Conservation (phyloP, 2,329 filamentous ascomycete species). For the Cladophialophora exuberans region DNA sequence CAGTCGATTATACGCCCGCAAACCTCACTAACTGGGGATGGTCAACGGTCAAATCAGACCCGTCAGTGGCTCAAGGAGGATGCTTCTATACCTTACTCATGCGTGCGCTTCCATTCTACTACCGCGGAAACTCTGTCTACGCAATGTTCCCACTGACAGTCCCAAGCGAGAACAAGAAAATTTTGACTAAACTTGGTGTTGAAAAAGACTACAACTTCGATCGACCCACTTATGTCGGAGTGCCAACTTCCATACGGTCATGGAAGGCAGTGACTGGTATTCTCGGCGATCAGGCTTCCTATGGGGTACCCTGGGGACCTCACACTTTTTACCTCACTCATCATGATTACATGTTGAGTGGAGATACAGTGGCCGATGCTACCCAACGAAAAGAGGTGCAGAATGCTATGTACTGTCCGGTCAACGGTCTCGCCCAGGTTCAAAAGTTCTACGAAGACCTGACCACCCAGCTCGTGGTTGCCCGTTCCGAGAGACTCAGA, state of each 20-base stretch:
- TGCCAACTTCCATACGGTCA: constrained; percentile 48
- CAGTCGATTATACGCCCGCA: constrained; percentile 49
- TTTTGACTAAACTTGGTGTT: constrained; percentile 45
- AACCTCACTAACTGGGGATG: constrained; percentile 52
- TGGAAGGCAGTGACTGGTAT: constrained; percentile 50
- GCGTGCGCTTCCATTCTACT: constrained; percentile 54
- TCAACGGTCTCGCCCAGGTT: constrained; percentile 51
- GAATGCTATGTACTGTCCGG: constrained; percentile 41
- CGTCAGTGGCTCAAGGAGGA: constrained; percentile 52
- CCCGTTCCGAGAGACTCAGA: constrained; percentile 37
- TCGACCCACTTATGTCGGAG: constrained; percentile 37
- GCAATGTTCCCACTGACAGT: constrained; percentile 55
- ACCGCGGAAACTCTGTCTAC: constrained; percentile 52
- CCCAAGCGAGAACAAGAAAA: constrained; percentile 51
- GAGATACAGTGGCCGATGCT: constrained; percentile 47
- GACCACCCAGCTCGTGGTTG: constrained; percentile 41
- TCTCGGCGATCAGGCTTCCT: constrained; percentile 47
- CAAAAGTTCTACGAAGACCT: constrained; percentile 53
- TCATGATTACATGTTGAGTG: constrained; percentile 53
- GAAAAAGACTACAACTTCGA: constrained; percentile 48
- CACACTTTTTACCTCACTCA: constrained; percentile 43
- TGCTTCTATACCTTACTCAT: constrained; percentile 58
- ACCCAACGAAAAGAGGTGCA: constrained; percentile 48
- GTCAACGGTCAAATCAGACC: constrained; percentile 42
- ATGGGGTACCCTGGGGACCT: constrained; percentile 49